Conservation (phyloP, 805 yeast genomes). For the Kazachstania psychrophila region DNA sequence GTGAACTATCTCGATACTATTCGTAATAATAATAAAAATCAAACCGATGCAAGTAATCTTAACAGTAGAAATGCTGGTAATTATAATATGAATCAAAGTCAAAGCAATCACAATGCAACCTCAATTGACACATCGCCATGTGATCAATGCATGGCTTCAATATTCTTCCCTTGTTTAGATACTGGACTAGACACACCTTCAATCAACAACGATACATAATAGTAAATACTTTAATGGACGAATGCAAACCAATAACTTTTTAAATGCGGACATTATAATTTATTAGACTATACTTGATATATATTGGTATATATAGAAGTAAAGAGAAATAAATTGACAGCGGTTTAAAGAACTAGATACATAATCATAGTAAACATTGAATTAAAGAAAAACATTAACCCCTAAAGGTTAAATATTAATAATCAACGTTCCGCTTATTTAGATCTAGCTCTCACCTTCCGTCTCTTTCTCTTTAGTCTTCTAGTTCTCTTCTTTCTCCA, state of each 20-base stretch:
- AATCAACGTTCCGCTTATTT: constrained; percentile 54
- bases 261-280: constrained; percentile 6
- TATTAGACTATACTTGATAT: constrained; percentile 6
- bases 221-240: background rate
- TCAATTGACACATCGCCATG: too few species aligned
- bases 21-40: background rate
- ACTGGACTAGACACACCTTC: too few species aligned
- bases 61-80: background rate
- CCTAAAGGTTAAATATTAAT: background rate
- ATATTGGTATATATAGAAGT: constrained; percentile 2
- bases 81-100: too few species aligned
- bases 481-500: constrained; percentile 99
- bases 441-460: constrained; percentile 99
- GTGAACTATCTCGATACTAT: constrained; percentile 5
- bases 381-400: background rate
- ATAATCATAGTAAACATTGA: background rate
- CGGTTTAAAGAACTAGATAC: constrained; percentile 5
- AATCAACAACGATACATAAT: background rate
- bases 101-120: too few species aligned
- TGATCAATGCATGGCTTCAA: too few species aligned
- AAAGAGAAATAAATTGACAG: constrained; percentile 3
- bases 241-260: too few species aligned
- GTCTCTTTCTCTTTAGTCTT: constrained; percentile 99
- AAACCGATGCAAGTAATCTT: background rate
- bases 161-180: background rate